Evolutionary conservation across 768 basidiomycete genomes (phyloP).

Genomic region (Fomitopsis pulvina): DNA sequence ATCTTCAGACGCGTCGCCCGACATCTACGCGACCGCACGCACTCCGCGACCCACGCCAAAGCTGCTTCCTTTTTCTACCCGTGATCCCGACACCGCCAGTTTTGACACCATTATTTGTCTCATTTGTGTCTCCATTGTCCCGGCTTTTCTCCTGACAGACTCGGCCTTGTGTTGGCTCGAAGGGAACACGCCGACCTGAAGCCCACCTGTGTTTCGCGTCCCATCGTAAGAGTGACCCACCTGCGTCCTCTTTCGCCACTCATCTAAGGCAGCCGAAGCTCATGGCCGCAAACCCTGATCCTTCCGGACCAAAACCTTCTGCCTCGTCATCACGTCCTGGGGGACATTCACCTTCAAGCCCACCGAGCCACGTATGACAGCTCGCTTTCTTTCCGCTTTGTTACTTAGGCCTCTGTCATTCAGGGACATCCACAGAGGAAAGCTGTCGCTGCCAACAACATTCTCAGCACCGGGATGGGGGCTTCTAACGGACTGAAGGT

Average conservation of each 20-base stretch:
- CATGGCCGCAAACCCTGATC: conserved; percentile 23
- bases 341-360: conserved; percentile 54
- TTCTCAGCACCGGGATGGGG: conserved; percentile 48
- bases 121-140: neutral
- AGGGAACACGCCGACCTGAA: conserved; percentile 4
- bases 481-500: conserved; percentile 42
- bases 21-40: neutral
- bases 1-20: conserved; percentile 6
- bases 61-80: conserved; percentile 12
- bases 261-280: conserved; percentile 3
- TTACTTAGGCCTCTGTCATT: neutral
- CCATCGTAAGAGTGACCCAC: conserved; percentile 9
- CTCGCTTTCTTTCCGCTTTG: neutral
- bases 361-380: conserved; percentile 41
- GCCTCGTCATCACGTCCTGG: conserved; percentile 62
- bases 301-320: conserved; percentile 54
- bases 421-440: conserved; percentile 33
- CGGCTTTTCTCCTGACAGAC: neutral
- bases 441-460: conserved; percentile 36
- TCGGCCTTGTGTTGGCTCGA: neutral
- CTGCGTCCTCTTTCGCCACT: neutral
- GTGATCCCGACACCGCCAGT: neutral
- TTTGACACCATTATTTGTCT: conserved; percentile 1
- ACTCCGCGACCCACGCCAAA: neutral
- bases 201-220: conserved; percentile 2